Evolutionary conservation across 805 yeast species (phyloP).

Genomic region (Saturnispora dispora): DNA sequence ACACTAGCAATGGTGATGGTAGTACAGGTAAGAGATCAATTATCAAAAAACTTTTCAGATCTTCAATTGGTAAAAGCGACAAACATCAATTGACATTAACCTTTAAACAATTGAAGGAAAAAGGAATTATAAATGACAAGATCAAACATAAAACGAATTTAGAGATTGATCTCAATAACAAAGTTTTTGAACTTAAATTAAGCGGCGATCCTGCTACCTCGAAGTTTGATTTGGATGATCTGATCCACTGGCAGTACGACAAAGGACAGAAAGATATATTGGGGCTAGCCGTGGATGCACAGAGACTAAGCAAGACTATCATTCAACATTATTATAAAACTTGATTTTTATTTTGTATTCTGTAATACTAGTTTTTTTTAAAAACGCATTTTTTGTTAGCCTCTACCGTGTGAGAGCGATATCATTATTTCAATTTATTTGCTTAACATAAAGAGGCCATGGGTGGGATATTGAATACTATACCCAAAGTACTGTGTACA

Average conservation of each 20-base stretch:
- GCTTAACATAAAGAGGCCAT: neutral
- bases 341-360: neutral
- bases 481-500: slow-evolving; percentile 43
- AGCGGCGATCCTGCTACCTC: slow-evolving; percentile 27
- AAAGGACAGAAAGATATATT: slow-evolving; percentile 22
- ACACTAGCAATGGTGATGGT: neutral
- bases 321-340: neutral
- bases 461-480: slow-evolving; percentile 21
- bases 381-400: neutral
- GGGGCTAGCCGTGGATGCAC: neutral
- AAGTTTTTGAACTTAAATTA: slow-evolving; percentile 59
- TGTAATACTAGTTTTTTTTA: neutral
- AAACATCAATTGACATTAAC: slow-evolving; percentile 1
- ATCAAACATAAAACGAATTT: slow-evolving; percentile 32
- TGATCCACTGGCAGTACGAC: slow-evolving; percentile 30
- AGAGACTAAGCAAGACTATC: neutral
- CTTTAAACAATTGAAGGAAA: slow-evolving; percentile 6
- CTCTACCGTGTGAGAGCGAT: neutral
- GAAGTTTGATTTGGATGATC: slow-evolving; percentile 55
- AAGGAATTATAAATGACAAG: slow-evolving; percentile 6
- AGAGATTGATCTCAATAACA: slow-evolving; percentile 67
- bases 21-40: slow-evolving; percentile 26
- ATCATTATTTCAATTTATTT: neutral
- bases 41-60: slow-evolving; percentile 33
- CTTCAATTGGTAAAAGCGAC: slow-evolving; percentile 6